phyloP scores from a whole-genome alignment of 352 stramenopile genomes.

The Globisporangium canariense region DNA sequence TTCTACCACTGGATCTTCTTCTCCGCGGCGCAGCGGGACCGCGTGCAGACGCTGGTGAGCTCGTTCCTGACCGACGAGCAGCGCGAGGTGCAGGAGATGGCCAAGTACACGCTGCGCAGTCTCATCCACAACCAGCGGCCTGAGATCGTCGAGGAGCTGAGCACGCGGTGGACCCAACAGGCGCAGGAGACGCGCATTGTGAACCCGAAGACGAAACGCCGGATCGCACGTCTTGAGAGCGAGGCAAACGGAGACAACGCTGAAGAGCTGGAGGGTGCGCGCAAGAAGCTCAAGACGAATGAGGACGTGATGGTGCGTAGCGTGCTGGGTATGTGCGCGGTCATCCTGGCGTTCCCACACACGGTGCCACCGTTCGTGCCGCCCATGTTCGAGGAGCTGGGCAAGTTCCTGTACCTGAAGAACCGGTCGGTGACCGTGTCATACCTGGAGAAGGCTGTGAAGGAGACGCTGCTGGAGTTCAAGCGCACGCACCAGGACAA shows the following conservation, averaged over 20 bases:
- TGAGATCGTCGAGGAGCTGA: conserved; percentile 32
- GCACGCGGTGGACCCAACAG: conserved; percentile 31
- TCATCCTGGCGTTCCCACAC: conserved; percentile 78
- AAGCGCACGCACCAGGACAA: conserved; percentile 84
- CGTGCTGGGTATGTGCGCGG: conserved; percentile 63
- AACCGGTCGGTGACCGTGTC: conserved; percentile 48
- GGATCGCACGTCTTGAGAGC: conserved; percentile 36
- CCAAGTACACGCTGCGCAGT: conserved; percentile 65
- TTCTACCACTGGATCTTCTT: conserved; percentile 78
- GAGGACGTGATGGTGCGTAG: conserved; percentile 59
- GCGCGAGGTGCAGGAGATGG: conserved; percentile 78
- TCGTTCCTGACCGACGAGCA: conserved; percentile 63
- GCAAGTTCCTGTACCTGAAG: conserved; percentile 69
- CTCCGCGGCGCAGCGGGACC: conserved; percentile 29
- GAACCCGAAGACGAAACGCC: conserved; percentile 61
- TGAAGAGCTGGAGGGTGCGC: conserved; percentile 34
- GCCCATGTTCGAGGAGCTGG: conserved; percentile 70
- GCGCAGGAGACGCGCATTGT: conserved; percentile 42
- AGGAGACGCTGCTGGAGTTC: conserved; percentile 81
- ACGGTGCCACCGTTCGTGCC: conserved; percentile 65
- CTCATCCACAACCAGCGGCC: conserved; percentile 57
- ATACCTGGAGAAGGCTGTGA: conserved; percentile 68
- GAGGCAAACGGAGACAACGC: conserved; percentile 17
- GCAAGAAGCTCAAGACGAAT: conserved; percentile 38
- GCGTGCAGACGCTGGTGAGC: conserved; percentile 50